phyloP scores from a whole-genome alignment of 2,329 filamentous ascomycete species.

The Pseudodiploospora longispora region DNA sequence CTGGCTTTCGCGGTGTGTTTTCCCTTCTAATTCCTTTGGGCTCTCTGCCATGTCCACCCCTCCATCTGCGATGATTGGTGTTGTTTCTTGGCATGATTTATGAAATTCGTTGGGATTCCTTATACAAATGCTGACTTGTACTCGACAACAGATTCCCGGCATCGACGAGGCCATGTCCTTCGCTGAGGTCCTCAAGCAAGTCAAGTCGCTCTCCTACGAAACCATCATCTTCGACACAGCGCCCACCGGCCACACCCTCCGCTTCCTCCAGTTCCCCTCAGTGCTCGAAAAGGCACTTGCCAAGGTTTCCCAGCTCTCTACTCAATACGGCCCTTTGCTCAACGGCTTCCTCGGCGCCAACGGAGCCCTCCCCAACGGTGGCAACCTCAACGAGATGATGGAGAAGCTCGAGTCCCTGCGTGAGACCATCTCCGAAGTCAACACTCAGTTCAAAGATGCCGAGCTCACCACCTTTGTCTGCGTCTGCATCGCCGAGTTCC shows the following conservation, averaged over 20 bases:
- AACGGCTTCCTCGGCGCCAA: conserved; percentile 84
- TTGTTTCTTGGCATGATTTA: neutral
- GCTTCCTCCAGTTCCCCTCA: conserved; percentile 96
- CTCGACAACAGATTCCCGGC: conserved; percentile 69
- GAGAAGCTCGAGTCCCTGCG: conserved; percentile 90
- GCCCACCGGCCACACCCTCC: conserved; percentile 93
- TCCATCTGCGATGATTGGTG: neutral
- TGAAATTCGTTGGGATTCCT: neutral
- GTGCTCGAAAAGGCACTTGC: conserved; percentile 98
- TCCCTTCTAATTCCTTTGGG: neutral
- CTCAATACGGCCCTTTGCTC: conserved; percentile 91
- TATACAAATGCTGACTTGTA: neutral
- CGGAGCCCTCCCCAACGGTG: conserved; percentile 73
- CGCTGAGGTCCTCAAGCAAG: conserved; percentile 96
- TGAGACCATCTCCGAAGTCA: conserved; percentile 90
- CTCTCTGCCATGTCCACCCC: neutral
- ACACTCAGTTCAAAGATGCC: conserved; percentile 95
- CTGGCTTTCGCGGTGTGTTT: conserved; percentile 78
- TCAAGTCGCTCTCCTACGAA: conserved; percentile 97
- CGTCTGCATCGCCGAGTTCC: conserved; percentile 95
- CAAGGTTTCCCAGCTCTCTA: conserved; percentile 88
- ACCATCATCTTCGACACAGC: conserved; percentile 99
- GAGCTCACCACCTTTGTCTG: conserved; percentile 95
- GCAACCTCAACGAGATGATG: conserved; percentile 85
- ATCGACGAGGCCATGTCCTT: conserved; percentile 99